Evolutionary conservation across 805 yeast genomes (phyloP).

Genomic region (Scheffersomyces spartinae): DNA sequence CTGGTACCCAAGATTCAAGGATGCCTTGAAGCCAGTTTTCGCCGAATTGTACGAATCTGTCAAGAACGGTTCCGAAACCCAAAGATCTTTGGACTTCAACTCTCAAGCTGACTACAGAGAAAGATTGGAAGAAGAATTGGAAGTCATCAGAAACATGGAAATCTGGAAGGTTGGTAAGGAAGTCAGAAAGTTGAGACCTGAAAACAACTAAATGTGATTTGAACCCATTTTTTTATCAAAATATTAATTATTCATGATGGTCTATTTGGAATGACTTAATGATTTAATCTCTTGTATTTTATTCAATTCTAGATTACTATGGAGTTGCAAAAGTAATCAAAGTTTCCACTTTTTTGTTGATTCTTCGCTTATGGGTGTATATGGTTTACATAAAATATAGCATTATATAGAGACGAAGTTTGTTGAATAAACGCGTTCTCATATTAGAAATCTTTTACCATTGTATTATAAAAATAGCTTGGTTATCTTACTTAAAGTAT

Average conservation of each 20-base stretch:
- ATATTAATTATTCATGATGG: constrained; percentile 17
- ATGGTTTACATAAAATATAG: constrained; percentile 10
- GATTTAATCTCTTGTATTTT: constrained; percentile 10
- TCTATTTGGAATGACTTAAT: constrained; percentile 27
- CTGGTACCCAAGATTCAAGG: constrained; percentile 99
- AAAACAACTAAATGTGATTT: constrained; percentile 89
- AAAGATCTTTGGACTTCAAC: constrained; percentile 98
- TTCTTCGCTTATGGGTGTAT: constrained; percentile 9
- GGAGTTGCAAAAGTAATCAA: too few relatives aligned
- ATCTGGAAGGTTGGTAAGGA: constrained; percentile 99
- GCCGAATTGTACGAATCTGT: constrained; percentile 91
- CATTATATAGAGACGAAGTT: too few relatives aligned
- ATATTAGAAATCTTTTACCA: too few relatives aligned
- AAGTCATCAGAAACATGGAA: constrained; percentile 92
- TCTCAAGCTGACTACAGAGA: constrained; percentile 97
- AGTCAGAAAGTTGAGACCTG: constrained; percentile 99
- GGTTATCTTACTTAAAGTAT: too few relatives aligned
- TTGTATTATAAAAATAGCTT: too few relatives aligned
- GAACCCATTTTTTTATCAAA: too few relatives aligned
- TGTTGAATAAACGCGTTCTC: constrained; percentile 33
- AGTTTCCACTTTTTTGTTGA: constrained; percentile 5
- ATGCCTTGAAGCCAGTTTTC: constrained; percentile 97
- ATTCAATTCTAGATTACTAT: constrained; percentile 3
- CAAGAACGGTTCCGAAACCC: constrained; percentile 92
- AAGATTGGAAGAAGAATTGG: constrained; percentile 86